Evolutionary conservation across 345 rosid species (phyloP).

Genomic region (Brassica juncea): DNA sequence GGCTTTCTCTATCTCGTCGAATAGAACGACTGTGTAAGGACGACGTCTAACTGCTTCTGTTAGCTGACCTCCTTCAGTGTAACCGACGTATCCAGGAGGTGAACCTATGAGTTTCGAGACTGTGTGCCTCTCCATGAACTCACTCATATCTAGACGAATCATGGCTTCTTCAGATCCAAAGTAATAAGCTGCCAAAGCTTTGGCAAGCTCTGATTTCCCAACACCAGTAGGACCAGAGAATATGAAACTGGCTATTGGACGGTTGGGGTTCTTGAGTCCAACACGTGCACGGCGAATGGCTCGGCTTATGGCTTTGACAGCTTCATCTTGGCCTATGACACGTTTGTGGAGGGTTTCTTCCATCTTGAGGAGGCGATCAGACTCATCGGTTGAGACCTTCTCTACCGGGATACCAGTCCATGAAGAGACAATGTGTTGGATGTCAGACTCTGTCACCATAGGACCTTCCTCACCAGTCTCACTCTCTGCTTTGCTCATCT

Average conservation of each 20-base stretch:
- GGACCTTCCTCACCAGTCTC: constrained; percentile 91
- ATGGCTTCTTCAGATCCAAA: constrained; percentile 68
- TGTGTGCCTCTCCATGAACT: constrained; percentile 65
- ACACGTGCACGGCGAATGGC: constrained; percentile 70
- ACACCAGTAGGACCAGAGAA: constrained; percentile 71
- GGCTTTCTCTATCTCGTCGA: constrained; percentile 74
- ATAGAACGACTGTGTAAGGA: constrained; percentile 53
- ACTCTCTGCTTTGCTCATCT: constrained; percentile 91
- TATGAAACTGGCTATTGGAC: constrained; percentile 66
- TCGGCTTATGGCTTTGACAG: constrained; percentile 71
- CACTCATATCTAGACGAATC: constrained; percentile 71
- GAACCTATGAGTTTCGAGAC: constrained; percentile 66
- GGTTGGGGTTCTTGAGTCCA: constrained; percentile 60
- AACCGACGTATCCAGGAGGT: constrained; percentile 67
- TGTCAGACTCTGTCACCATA: constrained; percentile 74
- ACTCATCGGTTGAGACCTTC: constrained; percentile 88
- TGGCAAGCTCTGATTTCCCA: constrained; percentile 64
- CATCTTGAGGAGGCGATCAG: constrained; percentile 92
- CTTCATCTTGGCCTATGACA: constrained; percentile 94
- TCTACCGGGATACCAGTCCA: constrained; percentile 99
- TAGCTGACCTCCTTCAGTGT: constrained; percentile 62
- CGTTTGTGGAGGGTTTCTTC: constrained; percentile 91
- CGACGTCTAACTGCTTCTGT: constrained; percentile 63
- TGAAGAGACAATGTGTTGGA: constrained; percentile 84
- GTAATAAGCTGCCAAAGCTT: constrained; percentile 58